Percentiles rank a stretch among this genome's conserved stretches.
Conservation (phyloP, 345 rosid genomes). For the Brassica carinata region DNA sequence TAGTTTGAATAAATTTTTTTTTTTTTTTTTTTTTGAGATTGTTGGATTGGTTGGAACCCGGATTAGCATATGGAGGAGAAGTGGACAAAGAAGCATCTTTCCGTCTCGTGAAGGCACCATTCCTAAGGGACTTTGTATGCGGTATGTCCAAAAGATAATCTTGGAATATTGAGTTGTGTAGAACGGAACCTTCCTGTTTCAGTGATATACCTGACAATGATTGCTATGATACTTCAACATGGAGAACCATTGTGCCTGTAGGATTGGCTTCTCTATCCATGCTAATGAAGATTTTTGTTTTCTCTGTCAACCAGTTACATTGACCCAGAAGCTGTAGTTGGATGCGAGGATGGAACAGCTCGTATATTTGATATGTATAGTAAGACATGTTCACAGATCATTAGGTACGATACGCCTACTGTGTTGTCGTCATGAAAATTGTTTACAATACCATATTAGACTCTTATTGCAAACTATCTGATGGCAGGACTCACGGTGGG, state of each 20-base stretch:
- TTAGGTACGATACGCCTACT: conserved; percentile 11
- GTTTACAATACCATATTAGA: not conserved
- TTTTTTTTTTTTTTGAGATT: conserved; percentile 44
- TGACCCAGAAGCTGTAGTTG: conserved; percentile 87
- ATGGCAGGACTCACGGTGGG: conserved; percentile 14
- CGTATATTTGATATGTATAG: conserved; percentile 95
- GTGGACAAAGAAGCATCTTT: conserved; percentile 70
- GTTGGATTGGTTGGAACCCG: conserved; percentile 87
- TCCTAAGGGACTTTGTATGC: conserved; percentile 78
- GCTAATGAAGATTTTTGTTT: not conserved
- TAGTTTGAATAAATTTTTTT: not conserved
- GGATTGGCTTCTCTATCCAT: conserved; percentile 2
- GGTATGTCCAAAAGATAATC: conserved; percentile 48
- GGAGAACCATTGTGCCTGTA: not conserved
- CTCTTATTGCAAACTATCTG: conserved; percentile 32
- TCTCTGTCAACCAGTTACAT: conserved; percentile 54
- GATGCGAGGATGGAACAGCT: conserved; percentile 91
- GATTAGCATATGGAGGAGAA: conserved; percentile 85
- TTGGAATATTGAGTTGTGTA: not conserved
- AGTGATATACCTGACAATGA: conserved; percentile 1
- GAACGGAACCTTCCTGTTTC: not conserved
- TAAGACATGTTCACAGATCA: conserved; percentile 72
- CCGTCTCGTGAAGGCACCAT: conserved; percentile 74
- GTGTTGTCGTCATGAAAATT: not conserved
- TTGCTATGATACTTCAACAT: not conserved